A percentile compares a stretch with the other conserved stretches of the same genome.
Evolutionary conservation across 768 basidiomycete species (phyloP).

Genomic region (Phylloporus rhodoxanthus): DNA sequence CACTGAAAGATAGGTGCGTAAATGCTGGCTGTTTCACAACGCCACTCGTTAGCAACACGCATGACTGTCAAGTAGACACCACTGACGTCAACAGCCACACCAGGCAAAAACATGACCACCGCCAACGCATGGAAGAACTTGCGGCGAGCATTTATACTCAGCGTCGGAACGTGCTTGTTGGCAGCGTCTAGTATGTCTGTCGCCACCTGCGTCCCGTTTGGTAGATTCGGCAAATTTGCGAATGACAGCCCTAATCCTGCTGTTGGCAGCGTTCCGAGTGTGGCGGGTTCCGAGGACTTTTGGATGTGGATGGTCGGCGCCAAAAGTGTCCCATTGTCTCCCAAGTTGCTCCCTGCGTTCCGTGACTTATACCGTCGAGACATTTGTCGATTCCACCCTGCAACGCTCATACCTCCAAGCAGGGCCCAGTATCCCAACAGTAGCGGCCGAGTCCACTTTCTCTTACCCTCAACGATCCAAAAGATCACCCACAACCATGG

Average conservation of each 20-base stretch:
- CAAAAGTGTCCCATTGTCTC: constrained; percentile 32
- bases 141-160: constrained; percentile 84
- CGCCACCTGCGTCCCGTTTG: constrained; percentile 56
- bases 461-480: constrained; percentile 70
- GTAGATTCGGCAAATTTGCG: constrained; percentile 45
- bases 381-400: constrained; percentile 91
- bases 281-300: constrained; percentile 14
- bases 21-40: constrained; percentile 74
- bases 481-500: constrained; percentile 84
- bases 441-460: constrained; percentile 71
- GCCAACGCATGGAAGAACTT: constrained; percentile 97
- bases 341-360: constrained; percentile 29
- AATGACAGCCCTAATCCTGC: constrained; percentile 32
- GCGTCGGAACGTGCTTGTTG: constrained; percentile 83
- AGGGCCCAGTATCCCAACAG: constrained; percentile 83
- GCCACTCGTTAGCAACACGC: constrained; percentile 11
- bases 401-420: constrained; percentile 78
- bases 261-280: constrained; percentile 10
- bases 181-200: constrained; percentile 73
- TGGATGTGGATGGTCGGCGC: constrained; percentile 22
- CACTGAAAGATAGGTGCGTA: constrained; percentile 89
- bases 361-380: constrained; percentile 62
- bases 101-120: constrained; percentile 94
- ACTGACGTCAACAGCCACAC: constrained; percentile 86
- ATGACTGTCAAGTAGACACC: constrained; percentile 4